Percentiles rank a stretch among this genome's conserved stretches.
Conservation (phyloP, 139 green algal genomes). For the Chlorella sp. region DNA sequence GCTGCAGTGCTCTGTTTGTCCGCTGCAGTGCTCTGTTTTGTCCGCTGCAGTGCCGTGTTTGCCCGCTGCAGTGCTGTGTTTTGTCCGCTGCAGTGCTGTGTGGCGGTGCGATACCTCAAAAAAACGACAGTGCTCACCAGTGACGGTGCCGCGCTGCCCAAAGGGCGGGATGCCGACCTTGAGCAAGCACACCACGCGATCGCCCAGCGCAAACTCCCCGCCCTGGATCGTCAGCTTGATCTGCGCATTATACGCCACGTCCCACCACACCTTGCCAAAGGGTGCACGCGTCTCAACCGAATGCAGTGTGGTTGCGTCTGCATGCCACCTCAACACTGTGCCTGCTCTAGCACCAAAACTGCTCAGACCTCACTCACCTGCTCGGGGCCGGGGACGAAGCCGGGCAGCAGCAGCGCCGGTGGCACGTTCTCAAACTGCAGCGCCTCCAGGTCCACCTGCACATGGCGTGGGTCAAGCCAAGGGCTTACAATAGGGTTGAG, state of each 20-base stretch:
- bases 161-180: constrained; percentile 57
- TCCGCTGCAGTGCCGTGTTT: no score
- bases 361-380: constrained; percentile 11
- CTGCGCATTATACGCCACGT: no score
- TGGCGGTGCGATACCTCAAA: no score
- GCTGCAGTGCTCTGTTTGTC: no score
- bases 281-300: no score
- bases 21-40: no score
- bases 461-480: constrained; percentile 15
- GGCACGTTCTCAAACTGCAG: constrained; percentile 73
- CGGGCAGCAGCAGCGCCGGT: constrained; percentile 68
- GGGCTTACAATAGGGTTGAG: neutral
- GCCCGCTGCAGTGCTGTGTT: no score
- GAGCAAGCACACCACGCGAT: constrained; percentile 61
- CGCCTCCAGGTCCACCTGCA: constrained; percentile 6
- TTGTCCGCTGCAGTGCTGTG: no score
- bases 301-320: neutral
- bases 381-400: constrained; percentile 34
- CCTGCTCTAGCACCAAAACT: neutral
- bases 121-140: no score
- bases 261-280: neutral
- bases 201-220: constrained; percentile 73
- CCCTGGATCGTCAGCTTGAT: constrained; percentile 48
- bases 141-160: constrained; percentile 57
- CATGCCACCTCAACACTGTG: neutral